These are phyloP conservation scores for Mycena crocata DNA, from an alignment of 768 basidiomycete species.

Conservation along the genomic window DNA sequence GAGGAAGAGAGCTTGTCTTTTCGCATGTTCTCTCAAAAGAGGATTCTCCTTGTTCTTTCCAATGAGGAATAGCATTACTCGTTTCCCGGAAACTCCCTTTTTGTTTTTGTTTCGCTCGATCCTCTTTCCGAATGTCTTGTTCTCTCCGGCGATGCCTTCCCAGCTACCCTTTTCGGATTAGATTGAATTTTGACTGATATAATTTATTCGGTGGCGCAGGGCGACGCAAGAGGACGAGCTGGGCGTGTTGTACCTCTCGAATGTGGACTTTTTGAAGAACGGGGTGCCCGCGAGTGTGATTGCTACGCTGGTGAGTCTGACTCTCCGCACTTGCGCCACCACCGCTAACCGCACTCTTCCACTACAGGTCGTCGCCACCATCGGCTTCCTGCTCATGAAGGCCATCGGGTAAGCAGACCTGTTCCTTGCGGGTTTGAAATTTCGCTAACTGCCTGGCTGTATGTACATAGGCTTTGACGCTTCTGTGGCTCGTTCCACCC, in stretches of 20 bases:
- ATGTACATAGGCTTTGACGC: constrained; percentile 26
- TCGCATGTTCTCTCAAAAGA: no score
- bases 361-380: constrained; percentile 81
- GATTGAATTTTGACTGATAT: constrained; percentile 8
- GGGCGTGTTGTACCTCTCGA: constrained; percentile 86
- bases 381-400: constrained; percentile 85
- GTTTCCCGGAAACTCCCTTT: no score
- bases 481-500: no score
- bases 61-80: no score
- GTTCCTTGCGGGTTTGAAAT: background rate
- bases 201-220: constrained; percentile 49
- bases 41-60: no score
- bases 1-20: no score
- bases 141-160: background rate
- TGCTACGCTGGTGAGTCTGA: constrained; percentile 74
- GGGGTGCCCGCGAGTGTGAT: constrained; percentile 95
- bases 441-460: background rate
- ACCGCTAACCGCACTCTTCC: constrained; percentile 8
- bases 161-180: no score
- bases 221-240: constrained; percentile 96
- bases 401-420: constrained; percentile 68
- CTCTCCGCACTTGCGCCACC: constrained; percentile 9
- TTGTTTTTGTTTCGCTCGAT: no score
- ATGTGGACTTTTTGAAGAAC: constrained; percentile 92
- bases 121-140: no score